phyloP scores from a whole-genome alignment of 345 rosid genomes.

The Draba incana region DNA sequence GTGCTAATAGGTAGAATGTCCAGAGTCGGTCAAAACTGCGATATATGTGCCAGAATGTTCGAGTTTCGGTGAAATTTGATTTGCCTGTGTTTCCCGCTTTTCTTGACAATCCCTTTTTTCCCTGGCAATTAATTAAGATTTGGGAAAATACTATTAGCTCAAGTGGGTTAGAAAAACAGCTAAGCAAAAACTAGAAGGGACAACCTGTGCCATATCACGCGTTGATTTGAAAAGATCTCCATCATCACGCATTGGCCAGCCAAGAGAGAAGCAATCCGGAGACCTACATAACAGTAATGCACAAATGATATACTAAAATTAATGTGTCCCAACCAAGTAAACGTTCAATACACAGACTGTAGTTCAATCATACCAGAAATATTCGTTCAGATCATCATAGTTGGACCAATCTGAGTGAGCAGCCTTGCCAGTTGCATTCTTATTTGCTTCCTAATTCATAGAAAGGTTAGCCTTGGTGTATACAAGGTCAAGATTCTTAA shows the following conservation, averaged over 20 bases:
- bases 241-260: constrained; percentile 99
- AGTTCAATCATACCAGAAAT: constrained; percentile 75
- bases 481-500: constrained; percentile 30
- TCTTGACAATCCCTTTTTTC: constrained; percentile 53
- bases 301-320: constrained; percentile 21
- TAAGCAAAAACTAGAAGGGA: constrained; percentile 28
- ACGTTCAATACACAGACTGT: constrained; percentile 26
- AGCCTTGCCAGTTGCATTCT: constrained; percentile 75
- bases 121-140: constrained; percentile 47
- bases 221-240: constrained; percentile 92
- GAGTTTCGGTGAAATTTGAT: constrained; percentile 88
- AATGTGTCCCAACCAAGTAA: constrained; percentile 24
- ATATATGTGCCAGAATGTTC: constrained; percentile 96
- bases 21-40: constrained; percentile 93
- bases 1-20: constrained; percentile 86
- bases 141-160: constrained; percentile 23
- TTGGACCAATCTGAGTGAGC: constrained; percentile 92
- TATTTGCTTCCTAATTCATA: constrained; percentile 75
- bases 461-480: constrained; percentile 29
- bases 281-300: constrained; percentile 56
- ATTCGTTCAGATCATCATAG: constrained; percentile 97
- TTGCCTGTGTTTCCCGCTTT: constrained; percentile 77
- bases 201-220: constrained; percentile 53
- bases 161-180: constrained; percentile 28
- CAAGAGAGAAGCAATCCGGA: constrained; percentile 95